Percentiles rank a stretch among this genome's conserved stretches.
Conservation (phyloP, 1,284 basidiomycete genomes). For the Cryptococcus maquisensis region DNA sequence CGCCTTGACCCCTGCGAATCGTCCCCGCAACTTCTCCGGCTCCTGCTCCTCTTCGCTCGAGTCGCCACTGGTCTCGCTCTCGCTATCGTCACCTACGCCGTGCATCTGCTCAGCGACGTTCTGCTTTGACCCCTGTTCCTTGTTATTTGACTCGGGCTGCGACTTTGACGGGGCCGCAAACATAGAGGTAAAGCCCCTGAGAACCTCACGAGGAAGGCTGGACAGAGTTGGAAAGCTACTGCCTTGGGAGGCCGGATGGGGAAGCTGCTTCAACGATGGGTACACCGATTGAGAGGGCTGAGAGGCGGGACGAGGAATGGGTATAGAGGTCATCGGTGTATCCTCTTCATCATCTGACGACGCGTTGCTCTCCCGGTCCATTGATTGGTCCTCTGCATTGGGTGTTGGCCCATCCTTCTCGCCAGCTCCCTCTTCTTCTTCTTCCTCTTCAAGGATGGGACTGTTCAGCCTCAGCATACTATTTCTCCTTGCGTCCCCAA, state of each 20-base stretch:
- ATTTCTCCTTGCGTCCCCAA: not conserved
- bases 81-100: constrained; percentile 2
- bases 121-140: not conserved
- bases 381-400: not conserved
- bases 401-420: not conserved
- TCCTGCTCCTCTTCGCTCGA: constrained; percentile 17
- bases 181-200: constrained; percentile 9
- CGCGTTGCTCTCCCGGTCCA: not conserved
- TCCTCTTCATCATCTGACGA: not conserved
- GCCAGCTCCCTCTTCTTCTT: not conserved
- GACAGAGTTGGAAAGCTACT: constrained; percentile 12
- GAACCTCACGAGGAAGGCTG: constrained; percentile 6
- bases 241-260: constrained; percentile 7
- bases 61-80: constrained; percentile 3
- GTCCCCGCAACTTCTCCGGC: constrained; percentile 6
- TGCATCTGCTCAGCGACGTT: not conserved
- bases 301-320: not conserved
- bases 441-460: constrained; percentile 9
- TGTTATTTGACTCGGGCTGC: constrained; percentile 1
- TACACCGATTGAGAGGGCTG: not conserved
- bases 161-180: constrained; percentile 1
- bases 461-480: constrained; percentile 7
- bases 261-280: not conserved
- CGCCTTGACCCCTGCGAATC: constrained; percentile 12
- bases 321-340: not conserved